A percentile compares a stretch with the other conserved stretches of the same genome.
phyloP scores from a whole-genome alignment of 495 filamentous ascomycete species.

The Elasticomyces elasticus region DNA sequence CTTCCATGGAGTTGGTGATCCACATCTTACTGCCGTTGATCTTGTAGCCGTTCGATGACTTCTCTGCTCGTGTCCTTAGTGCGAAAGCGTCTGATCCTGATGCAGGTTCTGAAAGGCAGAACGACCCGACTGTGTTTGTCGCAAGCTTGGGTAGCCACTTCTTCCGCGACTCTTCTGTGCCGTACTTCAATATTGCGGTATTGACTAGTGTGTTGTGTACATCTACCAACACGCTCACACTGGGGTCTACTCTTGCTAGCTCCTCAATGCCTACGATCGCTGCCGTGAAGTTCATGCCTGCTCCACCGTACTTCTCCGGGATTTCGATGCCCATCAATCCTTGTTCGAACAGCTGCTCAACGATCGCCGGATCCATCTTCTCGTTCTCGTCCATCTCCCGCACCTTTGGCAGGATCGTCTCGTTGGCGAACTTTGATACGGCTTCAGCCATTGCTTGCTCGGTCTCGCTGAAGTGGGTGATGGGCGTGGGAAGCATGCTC shows the following conservation, averaged over 20 bases:
- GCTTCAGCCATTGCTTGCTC: slow-evolving; percentile 81
- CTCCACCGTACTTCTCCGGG: slow-evolving; percentile 90
- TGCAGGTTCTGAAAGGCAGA: slow-evolving; percentile 90
- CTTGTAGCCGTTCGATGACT: slow-evolving; percentile 67
- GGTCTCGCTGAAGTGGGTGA: slow-evolving; percentile 84
- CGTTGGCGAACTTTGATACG: slow-evolving; percentile 82
- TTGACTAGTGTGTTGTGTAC: slow-evolving; percentile 98
- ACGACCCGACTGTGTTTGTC: slow-evolving; percentile 84
- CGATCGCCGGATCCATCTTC: slow-evolving; percentile 75
- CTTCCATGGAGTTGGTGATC: slow-evolving; percentile 96
- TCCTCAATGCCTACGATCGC: slow-evolving; percentile 97
- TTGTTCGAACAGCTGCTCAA: slow-evolving; percentile 94
- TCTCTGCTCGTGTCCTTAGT: slow-evolving; percentile 73
- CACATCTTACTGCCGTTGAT: slow-evolving; percentile 96
- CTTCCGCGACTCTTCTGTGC: slow-evolving; percentile 59
- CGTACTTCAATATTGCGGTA: slow-evolving; percentile 83
- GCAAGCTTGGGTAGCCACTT: slow-evolving; percentile 82
- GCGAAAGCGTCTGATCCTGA: slow-evolving; percentile 96
- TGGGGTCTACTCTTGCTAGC: slow-evolving; percentile 86
- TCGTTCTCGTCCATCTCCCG: slow-evolving; percentile 98
- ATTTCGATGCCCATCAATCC: slow-evolving; percentile 97
- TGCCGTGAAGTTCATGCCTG: slow-evolving; percentile 96
- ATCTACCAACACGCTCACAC: slow-evolving; percentile 84
- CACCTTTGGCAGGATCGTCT: slow-evolving; percentile 81
- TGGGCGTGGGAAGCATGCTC: slow-evolving; percentile 76